Conservation (phyloP, 306 rosid genomes). For the Lathyrus sativus region DNA sequence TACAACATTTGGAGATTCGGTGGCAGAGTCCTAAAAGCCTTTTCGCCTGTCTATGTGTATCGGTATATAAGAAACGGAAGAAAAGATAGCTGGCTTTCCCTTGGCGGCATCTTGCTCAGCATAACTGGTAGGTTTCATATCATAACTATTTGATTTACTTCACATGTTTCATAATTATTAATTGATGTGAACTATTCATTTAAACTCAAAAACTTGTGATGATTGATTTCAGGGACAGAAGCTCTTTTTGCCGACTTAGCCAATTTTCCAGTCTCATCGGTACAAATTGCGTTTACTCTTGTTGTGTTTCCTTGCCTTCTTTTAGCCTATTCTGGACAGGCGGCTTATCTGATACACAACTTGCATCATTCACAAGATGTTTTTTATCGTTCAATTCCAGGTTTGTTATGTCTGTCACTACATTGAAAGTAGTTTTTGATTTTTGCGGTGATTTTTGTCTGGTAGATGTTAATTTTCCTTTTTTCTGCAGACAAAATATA, state of each 20-base stretch:
- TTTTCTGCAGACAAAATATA: slow-evolving; percentile 59
- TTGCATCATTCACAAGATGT: slow-evolving; percentile 48
- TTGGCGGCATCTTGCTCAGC: slow-evolving; percentile 95
- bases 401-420: slow-evolving; percentile 47
- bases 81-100: slow-evolving; percentile 80
- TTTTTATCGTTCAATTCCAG: slow-evolving; percentile 91
- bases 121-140: slow-evolving; percentile 70
- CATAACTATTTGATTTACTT: slow-evolving; percentile 20
- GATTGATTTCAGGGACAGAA: slow-evolving; percentile 81
- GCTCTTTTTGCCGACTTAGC: slow-evolving; percentile 96
- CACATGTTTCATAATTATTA: slow-evolving; percentile 10
- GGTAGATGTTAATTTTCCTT: slow-evolving; percentile 37
- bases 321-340: slow-evolving; percentile 93
- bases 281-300: slow-evolving; percentile 91
- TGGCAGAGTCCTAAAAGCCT: slow-evolving; percentile 69
- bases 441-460: slow-evolving; percentile 7
- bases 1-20: slow-evolving; percentile 78
- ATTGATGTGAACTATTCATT: slow-evolving; percentile 4
- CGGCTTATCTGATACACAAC: slow-evolving; percentile 75
- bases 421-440: background rate
- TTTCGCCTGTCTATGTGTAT: slow-evolving; percentile 74
- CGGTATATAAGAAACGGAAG: slow-evolving; percentile 71
- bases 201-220: slow-evolving; percentile 38
- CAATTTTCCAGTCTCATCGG: slow-evolving; percentile 88
- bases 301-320: slow-evolving; percentile 97